Evolutionary conservation across 371 early-diverging fungal genomes (phyloP).

Genomic region (Actinomortierella ambigua): DNA sequence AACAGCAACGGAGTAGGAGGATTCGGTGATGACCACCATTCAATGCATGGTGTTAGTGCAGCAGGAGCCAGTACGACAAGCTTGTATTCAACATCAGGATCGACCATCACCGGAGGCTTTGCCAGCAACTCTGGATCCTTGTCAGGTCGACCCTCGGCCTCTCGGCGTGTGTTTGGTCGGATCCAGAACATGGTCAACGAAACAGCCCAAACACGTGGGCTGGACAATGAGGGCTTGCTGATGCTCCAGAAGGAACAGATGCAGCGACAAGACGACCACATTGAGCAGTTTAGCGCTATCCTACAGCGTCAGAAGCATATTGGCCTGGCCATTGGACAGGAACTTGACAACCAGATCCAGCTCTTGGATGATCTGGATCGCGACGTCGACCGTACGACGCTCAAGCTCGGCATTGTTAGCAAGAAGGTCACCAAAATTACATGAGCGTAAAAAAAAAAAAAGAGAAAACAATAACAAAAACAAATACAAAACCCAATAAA

Average conservation of each 20-base stretch:
- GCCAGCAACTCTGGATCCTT: not conserved
- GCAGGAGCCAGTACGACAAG: too few relatives aligned
- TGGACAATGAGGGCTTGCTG: slow-evolving; percentile 76
- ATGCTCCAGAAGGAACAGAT: slow-evolving; percentile 77
- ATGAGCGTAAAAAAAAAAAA: not conserved
- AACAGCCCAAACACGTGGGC: slow-evolving; percentile 73
- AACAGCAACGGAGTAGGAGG: slow-evolving; percentile 4
- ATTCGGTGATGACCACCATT: too few relatives aligned
- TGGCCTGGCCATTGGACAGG: slow-evolving; percentile 83
- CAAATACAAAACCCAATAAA: not conserved
- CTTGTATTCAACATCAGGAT: slow-evolving; percentile 16
- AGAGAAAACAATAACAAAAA: not conserved
- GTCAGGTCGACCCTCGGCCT: slow-evolving; percentile 30
- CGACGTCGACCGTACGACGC: slow-evolving; percentile 73
- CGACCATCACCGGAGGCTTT: slow-evolving; percentile 15
- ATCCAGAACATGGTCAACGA: slow-evolving; percentile 60
- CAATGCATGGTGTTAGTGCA: too few relatives aligned
- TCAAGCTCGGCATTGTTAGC: slow-evolving; percentile 72
- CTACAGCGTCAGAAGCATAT: slow-evolving; percentile 82
- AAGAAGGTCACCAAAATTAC: slow-evolving; percentile 80
- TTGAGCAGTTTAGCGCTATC: slow-evolving; percentile 74
- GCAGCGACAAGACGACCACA: slow-evolving; percentile 78
- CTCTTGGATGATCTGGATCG: slow-evolving; percentile 83
- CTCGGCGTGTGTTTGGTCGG: slow-evolving; percentile 72
- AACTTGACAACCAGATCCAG: slow-evolving; percentile 86